Percentiles rank a stretch among this genome's conserved stretches.
phyloP scores from a whole-genome alignment of 495 filamentous ascomycete genomes.

The Hyphodiscus hymeniophilus region DNA sequence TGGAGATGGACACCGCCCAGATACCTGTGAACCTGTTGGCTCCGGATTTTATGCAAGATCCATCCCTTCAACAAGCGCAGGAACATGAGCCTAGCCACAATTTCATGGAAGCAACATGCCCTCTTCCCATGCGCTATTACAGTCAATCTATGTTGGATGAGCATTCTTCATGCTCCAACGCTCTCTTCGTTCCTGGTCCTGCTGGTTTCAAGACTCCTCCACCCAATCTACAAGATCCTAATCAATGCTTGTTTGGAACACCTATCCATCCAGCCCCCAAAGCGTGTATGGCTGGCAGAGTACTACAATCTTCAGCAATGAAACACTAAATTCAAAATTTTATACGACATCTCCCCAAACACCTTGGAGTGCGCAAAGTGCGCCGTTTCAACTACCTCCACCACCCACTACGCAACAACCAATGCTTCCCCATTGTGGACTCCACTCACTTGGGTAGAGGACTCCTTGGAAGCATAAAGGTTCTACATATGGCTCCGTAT shows the following conservation, averaged over 20 bases:
- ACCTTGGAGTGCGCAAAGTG: background rate
- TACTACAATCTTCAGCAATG: constrained; percentile 2
- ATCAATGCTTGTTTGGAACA: background rate
- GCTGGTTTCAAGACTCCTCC: background rate
- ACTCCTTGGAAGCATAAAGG: too few relatives aligned
- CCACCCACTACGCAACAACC: constrained; percentile 2
- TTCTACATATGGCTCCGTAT: too few relatives aligned
- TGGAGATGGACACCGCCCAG: background rate
- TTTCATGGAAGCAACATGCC: background rate
- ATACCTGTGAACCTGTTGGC: background rate
- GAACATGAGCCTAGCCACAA: background rate
- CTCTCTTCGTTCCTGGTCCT: background rate
- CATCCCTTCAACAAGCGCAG: background rate
- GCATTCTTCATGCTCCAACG: background rate
- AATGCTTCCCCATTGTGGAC: constrained; percentile 15
- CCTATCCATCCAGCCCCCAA: constrained; percentile 5
- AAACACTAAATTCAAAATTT: background rate
- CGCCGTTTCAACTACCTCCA: constrained; percentile 11
- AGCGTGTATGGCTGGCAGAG: constrained; percentile 2
- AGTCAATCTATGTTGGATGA: constrained; percentile 1
- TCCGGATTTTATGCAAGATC: constrained; percentile 9
- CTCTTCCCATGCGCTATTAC: background rate
- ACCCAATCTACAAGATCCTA: background rate
- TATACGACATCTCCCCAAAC: constrained; percentile 10
- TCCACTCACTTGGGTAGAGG: too few relatives aligned